Conservation (phyloP, 2,329 filamentous ascomycete species). For the Diaporthe batatas region DNA sequence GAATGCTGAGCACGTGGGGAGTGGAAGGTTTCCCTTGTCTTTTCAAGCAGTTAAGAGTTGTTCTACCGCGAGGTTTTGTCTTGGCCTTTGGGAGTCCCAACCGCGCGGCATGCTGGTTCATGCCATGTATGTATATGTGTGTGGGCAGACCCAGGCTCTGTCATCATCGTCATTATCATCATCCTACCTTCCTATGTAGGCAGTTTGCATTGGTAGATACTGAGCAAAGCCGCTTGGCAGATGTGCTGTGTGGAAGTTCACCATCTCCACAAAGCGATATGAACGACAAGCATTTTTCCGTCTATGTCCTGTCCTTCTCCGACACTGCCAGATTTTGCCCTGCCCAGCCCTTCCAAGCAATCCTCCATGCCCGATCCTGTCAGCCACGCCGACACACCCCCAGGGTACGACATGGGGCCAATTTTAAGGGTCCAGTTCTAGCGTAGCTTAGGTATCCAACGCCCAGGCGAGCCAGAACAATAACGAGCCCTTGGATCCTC, state of each 20-base stretch:
- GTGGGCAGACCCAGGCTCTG: conserved; percentile 17
- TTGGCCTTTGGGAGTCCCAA: neutral
- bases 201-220: conserved; percentile 22
- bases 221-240: conserved; percentile 25
- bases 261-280: conserved; percentile 6
- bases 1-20: neutral
- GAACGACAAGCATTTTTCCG: conserved; percentile 5
- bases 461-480: conserved; percentile 24
- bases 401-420: conserved; percentile 10
- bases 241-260: neutral
- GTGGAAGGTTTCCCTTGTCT: conserved; percentile 17
- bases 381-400: conserved; percentile 8
- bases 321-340: neutral
- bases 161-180: neutral
- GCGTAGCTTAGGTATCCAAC: neutral
- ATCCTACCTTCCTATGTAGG: conserved; percentile 30
- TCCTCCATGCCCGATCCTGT: conserved; percentile 9
- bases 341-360: conserved; percentile 8
- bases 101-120: conserved; percentile 31
- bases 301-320: neutral
- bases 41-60: conserved; percentile 19
- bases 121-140: conserved; percentile 2
- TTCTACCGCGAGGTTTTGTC: conserved; percentile 17
- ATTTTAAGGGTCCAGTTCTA: conserved; percentile 24
- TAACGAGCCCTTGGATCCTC: neutral